Evolutionary conservation across 768 basidiomycete genomes (phyloP).

Genomic region (Thelephora aurantiotincta): DNA sequence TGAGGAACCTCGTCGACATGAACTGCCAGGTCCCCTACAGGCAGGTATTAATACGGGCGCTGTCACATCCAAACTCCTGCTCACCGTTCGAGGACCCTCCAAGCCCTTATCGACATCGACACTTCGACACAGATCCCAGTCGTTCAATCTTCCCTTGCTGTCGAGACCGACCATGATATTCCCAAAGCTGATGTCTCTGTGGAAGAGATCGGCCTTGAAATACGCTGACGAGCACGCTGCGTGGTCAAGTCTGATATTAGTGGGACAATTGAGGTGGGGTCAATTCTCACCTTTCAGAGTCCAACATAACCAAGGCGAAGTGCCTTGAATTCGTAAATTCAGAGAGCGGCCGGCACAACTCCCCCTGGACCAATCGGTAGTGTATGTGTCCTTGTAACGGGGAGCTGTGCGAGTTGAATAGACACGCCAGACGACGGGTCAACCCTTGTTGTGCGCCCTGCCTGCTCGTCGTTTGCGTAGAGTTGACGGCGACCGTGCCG

Average conservation of each 20-base stretch:
- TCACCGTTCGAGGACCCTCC: neutral
- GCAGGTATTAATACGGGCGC: neutral
- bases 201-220: neutral
- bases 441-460: neutral
- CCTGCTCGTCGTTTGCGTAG: neutral
- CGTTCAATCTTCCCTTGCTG: conserved; percentile 2
- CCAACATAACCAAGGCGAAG: neutral
- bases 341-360: conserved; percentile 2
- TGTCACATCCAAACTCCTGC: neutral
- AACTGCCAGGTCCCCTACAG: conserved; percentile 8
- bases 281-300: neutral
- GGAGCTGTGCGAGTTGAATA: neutral
- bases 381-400: neutral
- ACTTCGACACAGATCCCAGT: conserved; percentile 3
- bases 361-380: conserved; percentile 5
- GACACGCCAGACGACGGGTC: neutral
- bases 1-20: conserved; percentile 3
- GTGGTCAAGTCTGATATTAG: neutral
- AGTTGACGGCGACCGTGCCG: neutral
- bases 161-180: conserved; percentile 3
- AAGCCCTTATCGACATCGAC: neutral
- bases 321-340: conserved; percentile 1
- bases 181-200: conserved; percentile 5
- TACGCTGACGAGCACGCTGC: neutral
- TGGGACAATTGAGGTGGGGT: neutral